Base-by-base conservation (phyloP, 164 flowering plant species). In the Vitis rupestris region DNA sequence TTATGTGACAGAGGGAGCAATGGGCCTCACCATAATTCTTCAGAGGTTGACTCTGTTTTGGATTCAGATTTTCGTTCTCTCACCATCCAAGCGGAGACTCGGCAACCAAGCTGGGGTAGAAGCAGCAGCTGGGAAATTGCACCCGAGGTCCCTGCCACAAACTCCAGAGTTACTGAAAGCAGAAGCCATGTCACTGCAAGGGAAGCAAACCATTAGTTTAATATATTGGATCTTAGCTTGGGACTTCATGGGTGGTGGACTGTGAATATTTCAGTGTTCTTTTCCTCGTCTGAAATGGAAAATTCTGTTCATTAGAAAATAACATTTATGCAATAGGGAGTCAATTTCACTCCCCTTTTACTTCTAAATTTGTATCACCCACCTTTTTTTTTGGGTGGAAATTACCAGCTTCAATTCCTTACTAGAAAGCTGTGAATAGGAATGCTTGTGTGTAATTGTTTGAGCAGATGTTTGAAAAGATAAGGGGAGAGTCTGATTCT, bases 71-170 rank as follows among this genome's bases (percentile, higher is more conserved):
- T 68, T 59, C 84, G 82, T 75, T 80, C 79, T 55, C 84, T 82
- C 7, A 55, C 84, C 11, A 76, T 75, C 50, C 78, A 83, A 54
- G 54, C 89, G 9, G 94, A 87, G 10, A 77, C 72, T 1, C 80
- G 87, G 50, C 86, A 79, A 74, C 80, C 91, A 2, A 87, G 93
- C 71, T 78, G 84, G 87, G 94, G 85, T 49, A 78, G 88, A 72
- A 85, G 93, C 31, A 82, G 84, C 65, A 92, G 88, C 76, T 92
- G 92, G 91, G 97, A 92, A 67, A 85, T 88, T 17, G 75, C 87
- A 13, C 80, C 84, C 0, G 93, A 91, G 14, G 80, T 78, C 54
- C 78, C 74, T 48, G 79, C 77, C 4, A 49, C 64, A 66, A 81
- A 74, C 63, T 64, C 90, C 13, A 60, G 65, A 8, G 86, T 76